Percentiles rank a stretch among this genome's conserved stretches.
phyloP scores from a whole-genome alignment of 257 asterid species.

The Solanum appendiculatum region DNA sequence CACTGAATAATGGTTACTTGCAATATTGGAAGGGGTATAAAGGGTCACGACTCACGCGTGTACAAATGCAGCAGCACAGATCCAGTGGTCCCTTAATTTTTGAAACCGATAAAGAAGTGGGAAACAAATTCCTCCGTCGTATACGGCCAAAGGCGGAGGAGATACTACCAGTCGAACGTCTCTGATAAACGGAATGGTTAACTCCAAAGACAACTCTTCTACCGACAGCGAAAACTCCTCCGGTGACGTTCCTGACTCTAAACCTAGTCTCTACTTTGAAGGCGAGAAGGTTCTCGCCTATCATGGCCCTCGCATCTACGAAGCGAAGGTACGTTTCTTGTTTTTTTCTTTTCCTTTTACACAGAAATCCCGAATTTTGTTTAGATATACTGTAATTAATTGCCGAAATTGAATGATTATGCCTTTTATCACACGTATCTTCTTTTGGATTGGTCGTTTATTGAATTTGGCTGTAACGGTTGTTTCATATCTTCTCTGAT shows the following conservation, averaged over 20 bases:
- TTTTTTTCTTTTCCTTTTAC: neutral
- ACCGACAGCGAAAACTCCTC: slow-evolving; percentile 64
- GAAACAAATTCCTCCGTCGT: neutral
- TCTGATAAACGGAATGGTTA: slow-evolving; percentile 15
- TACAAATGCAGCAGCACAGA: neutral
- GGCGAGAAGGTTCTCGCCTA: slow-evolving; percentile 92
- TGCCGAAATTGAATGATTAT: neutral
- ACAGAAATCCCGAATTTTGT: neutral
- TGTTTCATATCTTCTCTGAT: neutral
- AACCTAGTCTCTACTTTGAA: slow-evolving; percentile 46
- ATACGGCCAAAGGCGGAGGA: neutral
- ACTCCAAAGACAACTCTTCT: slow-evolving; percentile 52
- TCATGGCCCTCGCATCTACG: slow-evolving; percentile 84
- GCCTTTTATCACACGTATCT: neutral
- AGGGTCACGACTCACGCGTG: neutral
- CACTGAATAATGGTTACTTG: neutral
- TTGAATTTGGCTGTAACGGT: neutral
- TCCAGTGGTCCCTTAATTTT: neutral
- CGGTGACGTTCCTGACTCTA: slow-evolving; percentile 51
- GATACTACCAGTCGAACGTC: neutral
- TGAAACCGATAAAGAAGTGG: slow-evolving; percentile 8
- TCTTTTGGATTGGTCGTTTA: neutral
- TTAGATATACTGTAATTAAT: neutral
- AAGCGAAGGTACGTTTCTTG: slow-evolving; percentile 39
- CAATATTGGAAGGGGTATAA: neutral